Base-by-base conservation (phyloP, 768 basidiomycete species). In the Trichaptum fuscoviolaceum region DNA sequence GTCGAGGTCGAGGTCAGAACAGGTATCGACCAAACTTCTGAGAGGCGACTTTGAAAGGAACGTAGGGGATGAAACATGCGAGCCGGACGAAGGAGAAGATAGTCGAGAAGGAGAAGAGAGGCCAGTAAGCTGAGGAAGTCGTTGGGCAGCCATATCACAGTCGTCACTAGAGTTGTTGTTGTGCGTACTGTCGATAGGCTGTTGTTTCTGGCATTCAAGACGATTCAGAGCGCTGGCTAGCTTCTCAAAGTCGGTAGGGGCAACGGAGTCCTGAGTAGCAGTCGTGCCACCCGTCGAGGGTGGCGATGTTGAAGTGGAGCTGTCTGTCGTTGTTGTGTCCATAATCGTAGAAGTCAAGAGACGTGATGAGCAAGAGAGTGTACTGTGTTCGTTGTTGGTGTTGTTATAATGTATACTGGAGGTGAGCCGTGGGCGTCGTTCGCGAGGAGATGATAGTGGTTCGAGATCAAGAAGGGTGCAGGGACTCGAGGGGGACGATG, bases 211-310 rank as follows among this genome's bases (percentile, higher is more conserved):
- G 42, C 42, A 52, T 52, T 15, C 42, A 52, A 52, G 42, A 20
- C 15, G 42, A 12, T 52, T 52, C 42, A 15, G 42, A 52, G 42
- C 42, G 15, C 15, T 20, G 20, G 42, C 5, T 52, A 52, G 42
- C 20, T 52, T 52, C 20, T 52, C 42, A 52, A 52, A 20, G 10
- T 52, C 42, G 42, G 42, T 52, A 4, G 42, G 15, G 10, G 10
- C 20, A 52, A 20, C 42, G 42, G 42, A 20, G 42, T 52, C 42
- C 12, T 52, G 12, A 52, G 42, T 52, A 2, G 42, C 42, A 52
- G 42, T 52, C 42, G 42, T 52, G 42, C 42, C 42, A 52, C 42
- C 42, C 42, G 42, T 52, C 42, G 42, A 52, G 42, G 42, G 42
- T 2, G 42, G 42, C 42, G 42, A 52, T 52, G 42, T 12, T 20